Base-by-base conservation (phyloP, 495 filamentous ascomycete species). In the Neurospora sublineolata region DNA sequence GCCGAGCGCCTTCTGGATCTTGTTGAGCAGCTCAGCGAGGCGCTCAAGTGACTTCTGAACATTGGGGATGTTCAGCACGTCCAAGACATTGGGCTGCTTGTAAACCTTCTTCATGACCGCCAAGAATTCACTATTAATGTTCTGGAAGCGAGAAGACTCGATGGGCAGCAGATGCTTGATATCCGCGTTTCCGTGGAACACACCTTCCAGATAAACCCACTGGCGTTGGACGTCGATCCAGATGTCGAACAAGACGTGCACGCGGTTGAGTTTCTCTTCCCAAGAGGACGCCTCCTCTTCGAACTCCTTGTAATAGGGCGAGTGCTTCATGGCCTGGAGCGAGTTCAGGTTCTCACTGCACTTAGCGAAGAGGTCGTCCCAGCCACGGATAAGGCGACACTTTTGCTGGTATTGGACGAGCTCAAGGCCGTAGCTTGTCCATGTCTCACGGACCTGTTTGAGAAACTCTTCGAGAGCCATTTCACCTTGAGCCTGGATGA, bases 201-300 rank as follows among this genome's bases (percentile, higher is more conserved):
- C 96, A 70, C 95, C 95, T 82, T 99, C 96, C 30, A 99, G 87
- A 77, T 99, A 99, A 4, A 98, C 94, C 95, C 95, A 99, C 84
- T 99, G 95, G 71, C 95, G 89, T 81, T 99, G 95, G 36, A 99
- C 96, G 82, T 99, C 95, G 74, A 99, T 98, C 95, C 95, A 99
- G 37, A 98, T 93, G 82, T 99, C 96, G 78, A 99, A 99, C 3
- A 98, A 86, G 39, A 98, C 93, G 79, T 98, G 95, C 27, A 98
- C 93, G 42, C 96, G 90, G 80, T 99, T 99, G 52, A 99, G 86
- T 76, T 96, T 97, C 80, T 99, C 95, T 82, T 99, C 95, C 96
- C 96, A 99, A 3, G 89, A 87, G 3, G 93, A 91, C 23, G 95
- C 95, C 73, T 98, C 96, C 75, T 98, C 95, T 78, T 98, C 95